phyloP scores from a whole-genome alignment of 2,329 filamentous ascomycete species.

The Sporothrix brasiliensis region DNA sequence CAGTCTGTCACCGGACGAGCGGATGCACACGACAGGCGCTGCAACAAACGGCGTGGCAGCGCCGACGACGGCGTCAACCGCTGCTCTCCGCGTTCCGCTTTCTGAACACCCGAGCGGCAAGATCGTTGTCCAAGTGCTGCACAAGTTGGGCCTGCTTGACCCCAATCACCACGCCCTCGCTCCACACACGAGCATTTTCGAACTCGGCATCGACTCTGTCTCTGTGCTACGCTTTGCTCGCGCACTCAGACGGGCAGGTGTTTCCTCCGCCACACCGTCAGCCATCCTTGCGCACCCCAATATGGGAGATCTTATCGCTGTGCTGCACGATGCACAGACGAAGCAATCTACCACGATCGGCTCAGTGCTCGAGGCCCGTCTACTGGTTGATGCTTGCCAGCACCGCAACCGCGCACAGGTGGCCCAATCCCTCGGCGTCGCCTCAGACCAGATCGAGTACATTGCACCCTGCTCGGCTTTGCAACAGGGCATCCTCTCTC shows the following conservation, averaged over 20 bases:
- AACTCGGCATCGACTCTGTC: slow-evolving; percentile 86
- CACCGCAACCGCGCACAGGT: slow-evolving; percentile 61
- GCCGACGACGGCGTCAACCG: slow-evolving; percentile 34
- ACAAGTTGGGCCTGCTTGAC: slow-evolving; percentile 54
- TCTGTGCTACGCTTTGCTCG: slow-evolving; percentile 72
- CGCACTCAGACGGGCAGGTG: slow-evolving; percentile 64
- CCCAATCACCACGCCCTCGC: slow-evolving; percentile 48
- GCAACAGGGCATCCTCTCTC: slow-evolving; percentile 83
- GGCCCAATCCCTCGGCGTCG: slow-evolving; percentile 56
- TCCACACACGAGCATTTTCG: slow-evolving; percentile 71
- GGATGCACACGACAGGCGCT: slow-evolving; percentile 63
- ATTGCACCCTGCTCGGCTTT: slow-evolving; percentile 82
- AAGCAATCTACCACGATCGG: slow-evolving; percentile 31
- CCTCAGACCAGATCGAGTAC: slow-evolving; percentile 63
- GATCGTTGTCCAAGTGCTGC: slow-evolving; percentile 47
- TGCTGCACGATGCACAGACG: slow-evolving; percentile 39
- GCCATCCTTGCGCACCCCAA: slow-evolving; percentile 66
- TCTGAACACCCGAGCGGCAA: background rate
- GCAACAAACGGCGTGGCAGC: slow-evolving; percentile 30
- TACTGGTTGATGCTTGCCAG: slow-evolving; percentile 64
- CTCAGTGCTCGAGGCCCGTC: slow-evolving; percentile 54
- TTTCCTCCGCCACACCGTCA: slow-evolving; percentile 67
- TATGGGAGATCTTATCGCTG: slow-evolving; percentile 52
- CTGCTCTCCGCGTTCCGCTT: background rate
- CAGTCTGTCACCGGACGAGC: slow-evolving; percentile 58